A percentile compares a stretch with the other conserved stretches of the same genome.
Conservation (phyloP, 371 early-diverging fungal species). For the Haplosporangium sp. region DNA sequence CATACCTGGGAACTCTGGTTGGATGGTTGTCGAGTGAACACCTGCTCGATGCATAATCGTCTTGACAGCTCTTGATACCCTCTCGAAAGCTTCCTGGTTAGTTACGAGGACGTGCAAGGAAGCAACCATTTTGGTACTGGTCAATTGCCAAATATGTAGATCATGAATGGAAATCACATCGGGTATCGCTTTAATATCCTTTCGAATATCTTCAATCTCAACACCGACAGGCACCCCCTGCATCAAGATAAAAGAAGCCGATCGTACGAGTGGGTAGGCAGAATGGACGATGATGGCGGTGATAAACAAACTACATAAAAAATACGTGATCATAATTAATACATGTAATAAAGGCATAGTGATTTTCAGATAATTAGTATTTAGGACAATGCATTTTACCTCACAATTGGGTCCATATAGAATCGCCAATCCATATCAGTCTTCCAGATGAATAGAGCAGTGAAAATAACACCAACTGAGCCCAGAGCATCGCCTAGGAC, state of each 20-base stretch:
- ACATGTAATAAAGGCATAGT: neutral
- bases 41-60: constrained; percentile 80
- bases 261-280: constrained; percentile 78
- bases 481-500: constrained; percentile 96
- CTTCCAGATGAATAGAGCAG: constrained; percentile 85
- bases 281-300: constrained; percentile 72
- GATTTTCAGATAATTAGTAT: too few relatives aligned
- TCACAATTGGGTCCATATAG: constrained; percentile 85
- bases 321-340: neutral
- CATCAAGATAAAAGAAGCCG: constrained; percentile 85
- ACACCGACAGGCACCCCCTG: constrained; percentile 87
- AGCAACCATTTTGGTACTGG: constrained; percentile 86
- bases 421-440: constrained; percentile 74
- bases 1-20: constrained; percentile 82
- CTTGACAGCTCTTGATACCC: constrained; percentile 77
- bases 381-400: constrained; percentile 32
- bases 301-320: constrained; percentile 64
- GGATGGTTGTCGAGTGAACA: constrained; percentile 90
- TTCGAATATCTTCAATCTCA: constrained; percentile 73
- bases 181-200: constrained; percentile 66
- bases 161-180: constrained; percentile 88
- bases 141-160: constrained; percentile 95
- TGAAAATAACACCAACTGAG: constrained; percentile 90
- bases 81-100: constrained; percentile 70
- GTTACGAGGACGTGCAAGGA: constrained; percentile 84